Evolutionary conservation across 495 filamentous ascomycete species (phyloP).

Genomic region (Physcia stellaris): DNA sequence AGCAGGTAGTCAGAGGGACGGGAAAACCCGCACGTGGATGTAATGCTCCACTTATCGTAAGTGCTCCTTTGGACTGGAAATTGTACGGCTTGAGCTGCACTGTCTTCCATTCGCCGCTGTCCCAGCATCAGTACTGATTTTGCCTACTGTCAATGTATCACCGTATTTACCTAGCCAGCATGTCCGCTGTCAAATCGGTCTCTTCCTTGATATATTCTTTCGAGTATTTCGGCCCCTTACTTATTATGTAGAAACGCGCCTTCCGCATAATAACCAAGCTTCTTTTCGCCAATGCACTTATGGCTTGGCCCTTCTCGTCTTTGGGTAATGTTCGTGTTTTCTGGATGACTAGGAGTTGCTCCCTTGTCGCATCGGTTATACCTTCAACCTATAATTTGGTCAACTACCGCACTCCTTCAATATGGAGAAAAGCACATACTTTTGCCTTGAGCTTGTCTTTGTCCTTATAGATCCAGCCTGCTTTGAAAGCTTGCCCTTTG

Average conservation of each 20-base stretch:
- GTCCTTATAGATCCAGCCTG: constrained; percentile 90
- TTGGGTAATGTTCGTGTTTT: constrained; percentile 47
- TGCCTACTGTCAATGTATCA: neutral
- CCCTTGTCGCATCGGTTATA: constrained; percentile 65
- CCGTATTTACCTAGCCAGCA: constrained; percentile 49
- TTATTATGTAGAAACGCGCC: constrained; percentile 68
- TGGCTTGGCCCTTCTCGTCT: constrained; percentile 58
- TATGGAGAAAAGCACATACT: too few relatives aligned
- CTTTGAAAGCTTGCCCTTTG: constrained; percentile 92
- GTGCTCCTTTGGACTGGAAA: constrained; percentile 79
- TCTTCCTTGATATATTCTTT: constrained; percentile 80
- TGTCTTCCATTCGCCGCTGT: constrained; percentile 67
- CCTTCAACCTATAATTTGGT: constrained; percentile 48
- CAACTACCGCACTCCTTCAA: too few relatives aligned
- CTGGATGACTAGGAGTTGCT: constrained; percentile 57
- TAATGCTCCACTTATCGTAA: constrained; percentile 67
- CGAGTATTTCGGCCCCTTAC: constrained; percentile 78
- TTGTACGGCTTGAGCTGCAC: constrained; percentile 93
- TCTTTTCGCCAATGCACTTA: constrained; percentile 75
- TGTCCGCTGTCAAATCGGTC: constrained; percentile 88
- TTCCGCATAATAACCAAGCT: constrained; percentile 74
- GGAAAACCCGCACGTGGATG: constrained; percentile 44
- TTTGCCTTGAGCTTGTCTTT: constrained; percentile 46
- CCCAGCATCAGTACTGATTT: too few relatives aligned
- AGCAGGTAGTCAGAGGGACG: neutral